phyloP scores from a whole-genome alignment of 352 stramenopile genomes.

The Pythium utonaiense region DNA sequence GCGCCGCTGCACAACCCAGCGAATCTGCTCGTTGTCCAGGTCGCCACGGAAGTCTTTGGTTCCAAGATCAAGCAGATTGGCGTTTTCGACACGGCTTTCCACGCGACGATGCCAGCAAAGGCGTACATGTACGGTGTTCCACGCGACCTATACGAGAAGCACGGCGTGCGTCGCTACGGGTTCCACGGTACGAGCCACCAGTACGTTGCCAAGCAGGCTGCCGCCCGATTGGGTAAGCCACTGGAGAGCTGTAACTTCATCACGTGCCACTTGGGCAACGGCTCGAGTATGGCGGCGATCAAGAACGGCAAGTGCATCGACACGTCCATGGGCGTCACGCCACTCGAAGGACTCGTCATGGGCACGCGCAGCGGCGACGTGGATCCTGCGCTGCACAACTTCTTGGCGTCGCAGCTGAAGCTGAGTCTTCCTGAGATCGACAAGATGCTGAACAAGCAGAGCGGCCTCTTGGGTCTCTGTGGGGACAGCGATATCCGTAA shows the following conservation, averaged over 20 bases:
- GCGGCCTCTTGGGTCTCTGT: slow-evolving; percentile 75
- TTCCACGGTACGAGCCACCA: slow-evolving; percentile 90
- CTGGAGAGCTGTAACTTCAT: slow-evolving; percentile 67
- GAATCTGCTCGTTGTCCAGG: slow-evolving; percentile 84
- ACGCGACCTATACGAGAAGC: slow-evolving; percentile 72
- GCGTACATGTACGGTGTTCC: slow-evolving; percentile 83
- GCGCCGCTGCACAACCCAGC: slow-evolving; percentile 87
- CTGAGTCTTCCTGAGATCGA: slow-evolving; percentile 79
- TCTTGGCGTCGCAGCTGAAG: slow-evolving; percentile 57
- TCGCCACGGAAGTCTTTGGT: slow-evolving; percentile 73
- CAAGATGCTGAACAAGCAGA: slow-evolving; percentile 90
- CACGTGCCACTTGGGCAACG: slow-evolving; percentile 87
- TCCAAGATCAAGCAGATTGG: slow-evolving; percentile 56
- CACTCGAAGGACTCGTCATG: slow-evolving; percentile 87
- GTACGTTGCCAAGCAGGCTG: slow-evolving; percentile 77
- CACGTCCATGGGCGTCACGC: slow-evolving; percentile 90
- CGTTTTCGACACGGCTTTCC: slow-evolving; percentile 92
- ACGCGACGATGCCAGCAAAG: slow-evolving; percentile 78
- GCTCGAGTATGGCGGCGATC: slow-evolving; percentile 80
- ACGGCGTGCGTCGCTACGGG: slow-evolving; percentile 84
- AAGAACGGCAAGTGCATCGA: slow-evolving; percentile 75
- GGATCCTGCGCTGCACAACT: slow-evolving; percentile 80
- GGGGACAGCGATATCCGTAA: slow-evolving; percentile 81
- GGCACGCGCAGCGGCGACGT: slow-evolving; percentile 85
- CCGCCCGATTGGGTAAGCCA: slow-evolving; percentile 50